Percentiles rank a stretch among this genome's conserved stretches.
Conservation (phyloP, 331 rosid genomes). For the Telfairia occidentalis region DNA sequence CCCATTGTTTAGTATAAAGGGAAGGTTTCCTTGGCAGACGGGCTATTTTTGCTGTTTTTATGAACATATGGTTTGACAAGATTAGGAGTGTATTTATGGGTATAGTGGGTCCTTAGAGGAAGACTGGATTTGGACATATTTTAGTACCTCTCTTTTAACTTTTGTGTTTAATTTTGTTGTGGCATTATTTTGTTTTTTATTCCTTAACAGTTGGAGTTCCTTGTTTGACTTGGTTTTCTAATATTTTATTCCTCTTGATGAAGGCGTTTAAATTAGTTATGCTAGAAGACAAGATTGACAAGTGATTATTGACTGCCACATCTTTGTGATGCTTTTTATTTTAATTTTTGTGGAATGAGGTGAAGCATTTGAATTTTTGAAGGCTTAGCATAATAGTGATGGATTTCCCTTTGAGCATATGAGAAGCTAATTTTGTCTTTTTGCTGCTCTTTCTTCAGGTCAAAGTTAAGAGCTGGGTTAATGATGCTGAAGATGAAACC, state of each 20-base stretch:
- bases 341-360: not conserved
- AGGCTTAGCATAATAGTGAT: not conserved
- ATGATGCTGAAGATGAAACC: constrained; percentile 35
- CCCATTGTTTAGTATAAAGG: not conserved
- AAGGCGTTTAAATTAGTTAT: not conserved
- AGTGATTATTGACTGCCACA: not conserved
- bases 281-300: not conserved
- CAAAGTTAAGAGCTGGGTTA: constrained; percentile 54
- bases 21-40: not conserved
- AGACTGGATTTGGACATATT: not conserved
- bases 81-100: not conserved
- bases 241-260: not conserved
- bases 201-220: not conserved
- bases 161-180: not conserved
- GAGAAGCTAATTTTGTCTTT: not conserved
- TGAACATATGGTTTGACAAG: not conserved
- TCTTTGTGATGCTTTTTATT: not conserved
- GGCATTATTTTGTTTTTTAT: not conserved
- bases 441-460: constrained; percentile 28
- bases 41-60: too few relatives aligned
- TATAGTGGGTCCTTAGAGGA: not conserved
- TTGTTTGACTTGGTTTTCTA: not conserved
- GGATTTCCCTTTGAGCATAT: not conserved
- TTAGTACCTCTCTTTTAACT: not conserved
- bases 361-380: not conserved